A percentile compares a stretch with the other conserved stretches of the same genome.
Conservation (phyloP, 495 filamentous ascomycete species). For the Trichoderma parareesei region DNA sequence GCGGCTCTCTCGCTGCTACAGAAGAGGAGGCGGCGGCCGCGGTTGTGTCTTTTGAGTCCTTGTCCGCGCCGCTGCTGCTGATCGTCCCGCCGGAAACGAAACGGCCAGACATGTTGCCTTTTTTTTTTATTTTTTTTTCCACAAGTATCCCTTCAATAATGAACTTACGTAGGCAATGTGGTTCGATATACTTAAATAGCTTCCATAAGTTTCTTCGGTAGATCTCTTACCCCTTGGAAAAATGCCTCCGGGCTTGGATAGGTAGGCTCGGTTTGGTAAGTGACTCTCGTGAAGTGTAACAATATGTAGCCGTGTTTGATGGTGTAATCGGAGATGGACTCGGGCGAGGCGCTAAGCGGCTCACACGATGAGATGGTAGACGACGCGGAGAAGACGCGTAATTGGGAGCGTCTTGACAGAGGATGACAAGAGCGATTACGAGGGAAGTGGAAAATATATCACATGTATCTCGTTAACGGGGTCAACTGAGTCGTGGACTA, state of each 20-base stretch:
- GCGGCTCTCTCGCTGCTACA: conserved; percentile 28
- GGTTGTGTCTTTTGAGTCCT: neutral
- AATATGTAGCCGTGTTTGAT: neutral
- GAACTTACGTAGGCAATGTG: too few relatives aligned
- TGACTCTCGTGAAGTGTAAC: too few relatives aligned
- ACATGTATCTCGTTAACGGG: neutral
- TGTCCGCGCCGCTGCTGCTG: conserved; percentile 23
- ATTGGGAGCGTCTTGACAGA: too few relatives aligned
- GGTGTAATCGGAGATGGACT: neutral
- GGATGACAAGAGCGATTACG: too few relatives aligned
- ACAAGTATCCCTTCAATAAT: neutral
- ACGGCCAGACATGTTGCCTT: conserved; percentile 60
- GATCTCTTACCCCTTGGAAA: too few relatives aligned
- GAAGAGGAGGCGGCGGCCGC: neutral
- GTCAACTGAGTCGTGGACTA: neutral
- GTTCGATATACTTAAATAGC: too few relatives aligned
- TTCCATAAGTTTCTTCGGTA: too few relatives aligned
- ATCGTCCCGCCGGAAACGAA: conserved; percentile 84
- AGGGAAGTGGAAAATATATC: neutral
- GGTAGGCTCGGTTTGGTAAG: too few relatives aligned
- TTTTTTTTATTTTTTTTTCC: neutral
- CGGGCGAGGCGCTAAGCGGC: too few relatives aligned
- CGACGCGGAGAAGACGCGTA: too few relatives aligned
- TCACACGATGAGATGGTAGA: neutral
- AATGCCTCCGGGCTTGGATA: too few relatives aligned